Conservation (phyloP, 352 stramenopile genomes). For the Globisporangium parvum region DNA sequence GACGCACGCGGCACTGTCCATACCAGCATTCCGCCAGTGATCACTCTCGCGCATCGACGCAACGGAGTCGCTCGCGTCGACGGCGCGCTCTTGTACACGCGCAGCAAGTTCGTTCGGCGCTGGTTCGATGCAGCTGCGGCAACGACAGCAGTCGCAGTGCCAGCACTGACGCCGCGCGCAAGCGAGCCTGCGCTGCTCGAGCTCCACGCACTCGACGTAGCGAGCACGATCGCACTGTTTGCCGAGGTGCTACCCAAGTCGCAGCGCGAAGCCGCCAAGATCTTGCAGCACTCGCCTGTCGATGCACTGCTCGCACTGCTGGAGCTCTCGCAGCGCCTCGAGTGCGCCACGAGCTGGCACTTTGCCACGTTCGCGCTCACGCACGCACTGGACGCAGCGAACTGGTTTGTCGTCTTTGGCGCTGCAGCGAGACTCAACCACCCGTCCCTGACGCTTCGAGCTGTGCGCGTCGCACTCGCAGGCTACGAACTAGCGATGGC, state of each 20-base stretch:
- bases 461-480: slow-evolving; percentile 5
- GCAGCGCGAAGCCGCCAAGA: slow-evolving; percentile 7
- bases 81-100: slow-evolving; percentile 4
- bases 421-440: slow-evolving; percentile 6
- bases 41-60: not conserved
- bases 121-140: not conserved
- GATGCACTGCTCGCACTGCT: slow-evolving; percentile 1
- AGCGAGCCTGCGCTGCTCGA: not conserved
- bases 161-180: not conserved
- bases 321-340: slow-evolving; percentile 7
- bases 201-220: not conserved
- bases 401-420: slow-evolving; percentile 4
- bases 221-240: not conserved
- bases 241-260: slow-evolving; percentile 5
- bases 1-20: not conserved
- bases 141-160: not conserved
- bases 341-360: slow-evolving; percentile 14
- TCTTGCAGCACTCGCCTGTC: not conserved
- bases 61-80: not conserved
- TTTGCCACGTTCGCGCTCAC: slow-evolving; percentile 11
- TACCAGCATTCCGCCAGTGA: not conserved
- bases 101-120: not conserved
- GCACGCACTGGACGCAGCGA: not conserved
- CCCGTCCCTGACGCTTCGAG: slow-evolving; percentile 10
- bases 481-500: not conserved